phyloP scores from a whole-genome alignment of 2,329 filamentous ascomycete genomes.

The Orbilia quercus region DNA sequence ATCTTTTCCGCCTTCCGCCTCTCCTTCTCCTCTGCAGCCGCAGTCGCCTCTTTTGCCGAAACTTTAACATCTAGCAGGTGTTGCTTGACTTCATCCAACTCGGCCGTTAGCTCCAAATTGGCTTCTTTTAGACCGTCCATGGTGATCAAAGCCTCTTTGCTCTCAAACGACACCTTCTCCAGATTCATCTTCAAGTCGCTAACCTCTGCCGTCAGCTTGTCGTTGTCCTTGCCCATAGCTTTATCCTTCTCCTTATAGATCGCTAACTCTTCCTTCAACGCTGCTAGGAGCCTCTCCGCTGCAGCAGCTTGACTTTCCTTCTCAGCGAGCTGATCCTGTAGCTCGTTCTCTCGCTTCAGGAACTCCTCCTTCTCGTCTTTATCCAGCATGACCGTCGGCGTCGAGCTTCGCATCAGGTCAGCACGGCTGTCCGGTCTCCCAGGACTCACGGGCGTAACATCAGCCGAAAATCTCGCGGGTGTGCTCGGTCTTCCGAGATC shows the following conservation, averaged over 20 bases:
- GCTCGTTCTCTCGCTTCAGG: slow-evolving; percentile 90
- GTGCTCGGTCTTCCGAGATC: slow-evolving; percentile 70
- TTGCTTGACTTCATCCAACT: slow-evolving; percentile 95
- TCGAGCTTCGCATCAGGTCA: slow-evolving; percentile 59
- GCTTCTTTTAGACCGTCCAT: slow-evolving; percentile 98
- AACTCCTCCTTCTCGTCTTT: slow-evolving; percentile 99
- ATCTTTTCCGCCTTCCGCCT: slow-evolving; percentile 99
- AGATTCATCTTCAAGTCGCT: slow-evolving; percentile 97
- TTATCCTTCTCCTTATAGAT: slow-evolving; percentile 87
- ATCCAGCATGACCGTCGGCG: slow-evolving; percentile 71
- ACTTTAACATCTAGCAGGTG: slow-evolving; percentile 95
- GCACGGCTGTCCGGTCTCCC: slow-evolving; percentile 67
- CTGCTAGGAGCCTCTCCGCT: slow-evolving; percentile 81
- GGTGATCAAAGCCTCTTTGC: slow-evolving; percentile 95
- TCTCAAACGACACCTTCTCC: slow-evolving; percentile 93
- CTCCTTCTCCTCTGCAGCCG: slow-evolving; percentile 94
- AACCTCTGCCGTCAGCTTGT: slow-evolving; percentile 82
- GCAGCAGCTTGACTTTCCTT: slow-evolving; percentile 84
- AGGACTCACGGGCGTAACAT: slow-evolving; percentile 62
- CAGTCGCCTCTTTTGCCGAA: slow-evolving; percentile 91
- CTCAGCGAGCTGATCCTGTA: slow-evolving; percentile 95
- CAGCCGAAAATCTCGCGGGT: slow-evolving; percentile 69
- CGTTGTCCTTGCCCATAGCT: slow-evolving; percentile 88
- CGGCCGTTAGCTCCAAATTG: slow-evolving; percentile 88
- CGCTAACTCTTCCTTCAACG: slow-evolving; percentile 85